Evolutionary conservation across 2,329 filamentous ascomycete genomes (phyloP), one percentile per base, ranked within the genome.

Genomic region (Verticillium alfalfae): DNA sequence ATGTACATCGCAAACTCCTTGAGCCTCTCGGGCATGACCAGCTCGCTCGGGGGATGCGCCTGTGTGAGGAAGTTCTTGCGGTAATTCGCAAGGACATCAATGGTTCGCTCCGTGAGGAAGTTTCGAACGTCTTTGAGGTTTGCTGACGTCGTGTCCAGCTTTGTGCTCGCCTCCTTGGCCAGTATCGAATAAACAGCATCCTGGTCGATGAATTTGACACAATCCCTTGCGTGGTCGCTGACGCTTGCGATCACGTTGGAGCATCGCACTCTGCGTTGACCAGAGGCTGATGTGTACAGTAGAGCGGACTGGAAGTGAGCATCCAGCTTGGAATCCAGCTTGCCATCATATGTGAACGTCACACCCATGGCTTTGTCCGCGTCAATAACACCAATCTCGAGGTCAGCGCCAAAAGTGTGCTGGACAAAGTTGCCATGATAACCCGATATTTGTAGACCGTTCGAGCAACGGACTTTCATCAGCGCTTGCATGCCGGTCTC

Each of bases 1-100:
- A 96, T 91, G 75, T 95, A 98, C 93, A 99, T 98, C 70, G 90
- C 88, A 69, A 97, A 93, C 73, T 99, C 95, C 73, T 98, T 98
- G 36, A 99, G 84, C 67, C 94, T 91, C 77, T 99, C 95, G 0
- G 95, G 95, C 76, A 99, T 87, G 36, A 99, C 93, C 36, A 99
- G 85, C 75, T 99, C 93, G 5, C 93, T 92, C 1, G 93, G 91
- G 9, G 95, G 94, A 70, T 96, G 92, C 2, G 88, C 85, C 62
- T 91, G 91, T 2, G 86, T 80, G 5, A 92, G 90, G 69, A 95
- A 95, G 75, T 97, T 90, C 78, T 96, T 98, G 67, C 95, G 88
- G 75, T 99, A 98, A 61, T 88, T 90, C 34, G 93, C 90, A 62
- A 98, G 85, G 60, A 98, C 90, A 70, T 98, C 94, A 62, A 97